Evolutionary conservation across 2,329 filamentous ascomycete species (phyloP).

Genomic region (Rhynchosporium secalis): DNA sequence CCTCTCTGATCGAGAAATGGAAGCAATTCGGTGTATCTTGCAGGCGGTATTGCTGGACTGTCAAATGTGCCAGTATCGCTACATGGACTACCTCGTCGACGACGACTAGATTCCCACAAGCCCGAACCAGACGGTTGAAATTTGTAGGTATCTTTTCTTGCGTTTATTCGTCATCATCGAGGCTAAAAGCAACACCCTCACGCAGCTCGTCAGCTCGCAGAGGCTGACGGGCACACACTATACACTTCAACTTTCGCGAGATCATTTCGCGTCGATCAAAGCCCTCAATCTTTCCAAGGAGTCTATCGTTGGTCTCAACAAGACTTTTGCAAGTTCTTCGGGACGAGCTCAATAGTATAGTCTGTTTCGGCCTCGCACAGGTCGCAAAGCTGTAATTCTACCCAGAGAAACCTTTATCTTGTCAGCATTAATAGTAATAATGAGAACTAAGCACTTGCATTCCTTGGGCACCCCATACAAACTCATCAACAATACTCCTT

Average conservation of each 20-base stretch:
- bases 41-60: conserved; percentile 26
- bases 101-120: conserved; percentile 22
- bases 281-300: conserved; percentile 18
- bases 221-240: conserved; percentile 23
- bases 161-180: conserved; percentile 19
- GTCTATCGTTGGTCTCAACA: conserved; percentile 24
- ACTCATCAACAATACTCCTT: conserved; percentile 11
- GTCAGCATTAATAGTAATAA: neutral
- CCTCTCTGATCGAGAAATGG: conserved; percentile 18
- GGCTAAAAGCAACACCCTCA: conserved; percentile 24
- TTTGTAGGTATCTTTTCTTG: conserved; percentile 19
- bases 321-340: conserved; percentile 21
- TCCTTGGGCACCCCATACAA: conserved; percentile 23
- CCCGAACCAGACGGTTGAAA: conserved; percentile 19
- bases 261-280: conserved; percentile 13
- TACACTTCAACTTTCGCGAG: conserved; percentile 25
- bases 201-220: conserved; percentile 22
- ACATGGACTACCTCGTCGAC: conserved; percentile 19
- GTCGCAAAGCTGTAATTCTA: conserved; percentile 26
- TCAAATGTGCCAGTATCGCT: conserved; percentile 26
- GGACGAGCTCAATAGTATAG: conserved; percentile 14
- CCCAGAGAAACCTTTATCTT: conserved; percentile 26
- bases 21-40: neutral
- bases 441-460: conserved; percentile 18
- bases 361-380: conserved; percentile 25